phyloP scores from a whole-genome alignment of 148 eudicot species.

The Fallopia convolvulus region DNA sequence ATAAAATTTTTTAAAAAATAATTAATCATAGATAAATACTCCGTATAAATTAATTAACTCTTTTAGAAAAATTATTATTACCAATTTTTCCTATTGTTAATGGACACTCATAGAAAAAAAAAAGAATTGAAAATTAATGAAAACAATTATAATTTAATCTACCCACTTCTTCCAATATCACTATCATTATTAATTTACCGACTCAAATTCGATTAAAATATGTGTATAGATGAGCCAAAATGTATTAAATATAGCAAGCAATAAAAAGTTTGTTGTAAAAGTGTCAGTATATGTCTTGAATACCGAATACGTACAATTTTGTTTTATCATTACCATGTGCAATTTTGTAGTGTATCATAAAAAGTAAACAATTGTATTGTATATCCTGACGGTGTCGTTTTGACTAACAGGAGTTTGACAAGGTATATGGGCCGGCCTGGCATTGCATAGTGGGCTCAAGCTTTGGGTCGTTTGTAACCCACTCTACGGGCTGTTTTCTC shows the following conservation, averaged over 20 bases:
- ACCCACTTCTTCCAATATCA: neutral
- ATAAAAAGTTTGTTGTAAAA: neutral
- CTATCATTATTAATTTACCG: neutral
- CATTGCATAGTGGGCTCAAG: conserved; percentile 90
- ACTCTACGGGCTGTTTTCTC: conserved; percentile 71
- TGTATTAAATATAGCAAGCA: neutral
- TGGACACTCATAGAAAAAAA: neutral
- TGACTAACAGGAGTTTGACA: conserved; percentile 63
- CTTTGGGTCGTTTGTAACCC: conserved; percentile 87
- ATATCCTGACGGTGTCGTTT: neutral
- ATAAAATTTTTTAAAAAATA: no score
- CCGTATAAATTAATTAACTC: no score
- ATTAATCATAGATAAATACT: no score
- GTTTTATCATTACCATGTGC: neutral
- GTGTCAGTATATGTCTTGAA: neutral
- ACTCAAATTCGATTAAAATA: neutral
- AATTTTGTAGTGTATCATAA: neutral
- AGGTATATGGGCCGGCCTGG: conserved; percentile 85
- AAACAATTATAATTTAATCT: neutral
- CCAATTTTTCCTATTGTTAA: neutral
- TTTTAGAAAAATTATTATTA: no score
- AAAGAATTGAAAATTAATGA: neutral
- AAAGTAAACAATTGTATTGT: neutral
- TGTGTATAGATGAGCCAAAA: neutral
- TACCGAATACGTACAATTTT: neutral